phyloP scores from a whole-genome alignment of 345 rosid species.

The Eucalyptus marginata region DNA sequence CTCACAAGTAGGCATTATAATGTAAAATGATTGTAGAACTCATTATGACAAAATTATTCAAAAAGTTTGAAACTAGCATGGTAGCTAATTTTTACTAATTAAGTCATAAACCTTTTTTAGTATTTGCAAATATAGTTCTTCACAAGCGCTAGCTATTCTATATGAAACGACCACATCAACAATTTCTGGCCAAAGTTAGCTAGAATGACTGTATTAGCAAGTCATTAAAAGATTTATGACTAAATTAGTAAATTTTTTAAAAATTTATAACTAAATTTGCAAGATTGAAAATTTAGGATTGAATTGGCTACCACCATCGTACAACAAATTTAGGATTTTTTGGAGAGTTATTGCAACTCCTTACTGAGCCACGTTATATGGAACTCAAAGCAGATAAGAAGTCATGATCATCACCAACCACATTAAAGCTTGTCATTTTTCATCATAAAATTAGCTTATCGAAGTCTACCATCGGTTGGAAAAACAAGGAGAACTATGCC shows the following conservation, averaged over 20 bases:
- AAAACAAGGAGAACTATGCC: neutral
- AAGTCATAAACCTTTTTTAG: fast-evolving
- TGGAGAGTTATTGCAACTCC: neutral
- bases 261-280: fast-evolving
- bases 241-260: too few species aligned
- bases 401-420: neutral
- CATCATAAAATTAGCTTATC: too few species aligned
- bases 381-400: neutral
- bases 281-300: too few species aligned
- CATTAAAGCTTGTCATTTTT: neutral
- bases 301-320: fast-evolving
- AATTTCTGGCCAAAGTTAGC: fast-evolving
- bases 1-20: neutral
- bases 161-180: fast-evolving
- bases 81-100: too few species aligned
- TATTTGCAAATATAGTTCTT: too few species aligned
- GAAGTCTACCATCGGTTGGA: neutral
- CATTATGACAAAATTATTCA: neutral
- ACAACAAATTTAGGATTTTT: too few species aligned
- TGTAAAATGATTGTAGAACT: neutral
- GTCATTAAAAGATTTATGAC: too few species aligned
- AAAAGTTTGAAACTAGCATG: fast-evolving
- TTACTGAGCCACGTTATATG: too few species aligned
- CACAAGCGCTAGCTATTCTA: too few species aligned
- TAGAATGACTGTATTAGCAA: too few species aligned